Evolutionary conservation across 2,329 filamentous ascomycete species (phyloP).

Genomic region (Zalaria sp.): DNA sequence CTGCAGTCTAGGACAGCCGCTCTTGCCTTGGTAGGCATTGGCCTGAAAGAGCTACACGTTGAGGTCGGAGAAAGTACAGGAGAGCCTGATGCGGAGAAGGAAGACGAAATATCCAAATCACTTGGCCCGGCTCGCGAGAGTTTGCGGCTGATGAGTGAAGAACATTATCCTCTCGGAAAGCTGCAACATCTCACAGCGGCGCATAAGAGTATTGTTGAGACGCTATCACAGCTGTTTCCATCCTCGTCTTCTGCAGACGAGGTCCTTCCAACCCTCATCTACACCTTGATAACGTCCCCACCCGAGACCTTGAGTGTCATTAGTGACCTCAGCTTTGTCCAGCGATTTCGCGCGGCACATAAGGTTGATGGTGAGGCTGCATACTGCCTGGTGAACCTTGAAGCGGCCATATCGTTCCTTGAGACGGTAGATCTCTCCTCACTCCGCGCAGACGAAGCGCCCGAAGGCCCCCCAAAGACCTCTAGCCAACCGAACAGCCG

Average conservation of each 20-base stretch:
- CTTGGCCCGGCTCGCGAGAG: constrained; percentile 54
- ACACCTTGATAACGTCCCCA: constrained; percentile 80
- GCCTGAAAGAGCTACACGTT: constrained; percentile 69
- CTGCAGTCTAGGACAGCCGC: constrained; percentile 88
- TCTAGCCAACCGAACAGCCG: constrained; percentile 19
- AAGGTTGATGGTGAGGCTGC: constrained; percentile 89
- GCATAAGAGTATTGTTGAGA: constrained; percentile 91
- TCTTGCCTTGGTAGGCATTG: constrained; percentile 80
- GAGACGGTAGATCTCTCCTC: constrained; percentile 91
- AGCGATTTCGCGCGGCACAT: constrained; percentile 71
- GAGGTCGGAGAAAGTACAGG: constrained; percentile 51
- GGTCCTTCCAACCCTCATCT: constrained; percentile 93
- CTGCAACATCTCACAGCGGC: constrained; percentile 75
- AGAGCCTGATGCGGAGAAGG: constrained; percentile 35
- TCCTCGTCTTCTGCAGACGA: constrained; percentile 86
- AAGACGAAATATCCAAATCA: constrained; percentile 56
- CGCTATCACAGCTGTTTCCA: constrained; percentile 49
- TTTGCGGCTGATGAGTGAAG: constrained; percentile 69
- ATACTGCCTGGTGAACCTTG: constrained; percentile 90
- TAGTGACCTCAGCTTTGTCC: constrained; percentile 90
- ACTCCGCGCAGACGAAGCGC: constrained; percentile 64
- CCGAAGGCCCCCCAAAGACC: constrained; percentile 50
- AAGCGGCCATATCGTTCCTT: constrained; percentile 86
- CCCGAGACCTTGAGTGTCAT: constrained; percentile 77
- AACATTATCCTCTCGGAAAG: constrained; percentile 81